These are phyloP conservation scores for Boletus vermiculosoides DNA, from an alignment of 768 basidiomycete genomes.

Conservation along the genomic window DNA sequence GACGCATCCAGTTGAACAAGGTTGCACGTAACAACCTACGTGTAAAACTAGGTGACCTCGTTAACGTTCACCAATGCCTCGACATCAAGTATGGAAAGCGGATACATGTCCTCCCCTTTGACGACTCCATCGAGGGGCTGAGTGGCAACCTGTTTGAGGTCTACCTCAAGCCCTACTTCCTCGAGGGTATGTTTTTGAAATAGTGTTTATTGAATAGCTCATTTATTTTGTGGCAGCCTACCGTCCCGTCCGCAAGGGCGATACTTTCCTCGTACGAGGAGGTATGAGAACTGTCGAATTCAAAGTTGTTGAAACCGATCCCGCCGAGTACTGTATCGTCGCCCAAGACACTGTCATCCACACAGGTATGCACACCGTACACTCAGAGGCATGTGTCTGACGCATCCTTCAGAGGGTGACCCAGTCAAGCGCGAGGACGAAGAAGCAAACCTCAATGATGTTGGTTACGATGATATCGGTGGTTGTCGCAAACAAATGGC, in stretches of 20 bases:
- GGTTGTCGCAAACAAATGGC: conserved; percentile 99
- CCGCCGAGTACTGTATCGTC: conserved; percentile 97
- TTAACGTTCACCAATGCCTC: conserved; percentile 91
- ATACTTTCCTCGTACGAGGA: conserved; percentile 98
- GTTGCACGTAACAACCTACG: conserved; percentile 99
- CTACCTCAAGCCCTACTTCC: conserved; percentile 98
- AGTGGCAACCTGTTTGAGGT: conserved; percentile 99
- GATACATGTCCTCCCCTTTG: conserved; percentile 94
- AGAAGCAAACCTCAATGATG: conserved; percentile 92
- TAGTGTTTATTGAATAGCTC: background rate
- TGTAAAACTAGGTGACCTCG: conserved; percentile 95
- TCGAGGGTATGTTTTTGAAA: conserved; percentile 62
- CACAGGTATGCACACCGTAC: conserved; percentile 49
- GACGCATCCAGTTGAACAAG: conserved; percentile 98
- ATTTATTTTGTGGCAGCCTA: conserved; percentile 53
- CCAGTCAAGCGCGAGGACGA: conserved; percentile 99
- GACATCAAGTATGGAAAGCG: conserved; percentile 99
- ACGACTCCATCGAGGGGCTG: conserved; percentile 96
- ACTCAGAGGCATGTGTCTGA: conserved; percentile 1
- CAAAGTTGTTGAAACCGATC: conserved; percentile 98
- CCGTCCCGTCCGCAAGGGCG: conserved; percentile 93
- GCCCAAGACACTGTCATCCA: conserved; percentile 99
- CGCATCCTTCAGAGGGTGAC: conserved; percentile 74
- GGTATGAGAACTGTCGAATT: conserved; percentile 99
- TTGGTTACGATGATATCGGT: conserved; percentile 99